Base-by-base conservation (phyloP, 495 filamentous ascomycete genomes). In the Chlorociboria aeruginascens region DNA sequence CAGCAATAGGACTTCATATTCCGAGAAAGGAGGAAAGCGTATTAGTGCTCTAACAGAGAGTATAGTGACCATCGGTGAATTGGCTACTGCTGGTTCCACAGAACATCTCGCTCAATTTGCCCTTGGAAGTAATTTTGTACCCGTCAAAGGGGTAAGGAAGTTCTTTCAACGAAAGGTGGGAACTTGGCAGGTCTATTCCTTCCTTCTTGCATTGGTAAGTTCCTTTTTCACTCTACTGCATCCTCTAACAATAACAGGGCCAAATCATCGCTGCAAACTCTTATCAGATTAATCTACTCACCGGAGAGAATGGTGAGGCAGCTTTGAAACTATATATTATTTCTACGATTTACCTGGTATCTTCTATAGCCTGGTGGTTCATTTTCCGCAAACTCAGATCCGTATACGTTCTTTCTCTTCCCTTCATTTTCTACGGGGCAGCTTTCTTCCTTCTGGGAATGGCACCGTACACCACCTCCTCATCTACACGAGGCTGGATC, bases 171-270 rank as follows among this genome's bases (percentile, higher is more conserved):
- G 52, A 48, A 64, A 65, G 17, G 49, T 70, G 32, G 61, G 69
- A n/a, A 77, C 82, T 52, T 88, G 83, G 83, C 83, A 83, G 0
- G 51, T 86, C 8, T 88, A 88, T 63, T 76, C 81, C 4, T 70
- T 88, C 49, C 65, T 86, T 36, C 68, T 85, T 13, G 80, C 80
- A 38, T 66, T 85, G 57, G 20, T 25, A 25, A 25, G 20, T 25
- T 4, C 4, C 20, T 25, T 25, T 25, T 25, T 1, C 1, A 25
- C 20, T 25, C 4, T 25, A 25, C 20, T 25, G 20, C 20, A 25
- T 25, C 4, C 20, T 25, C 20, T 25, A 25, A 25, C 1, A 25
- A 25, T 25, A 25, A 25, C 20, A 25, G 20, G 78, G 77, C 4
- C 81, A 83, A 58, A 74, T 84, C 49, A 71, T 84, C 38, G 76